Conservation (phyloP, 352 stramenopile genomes). For the Globisporangium lucens region DNA sequence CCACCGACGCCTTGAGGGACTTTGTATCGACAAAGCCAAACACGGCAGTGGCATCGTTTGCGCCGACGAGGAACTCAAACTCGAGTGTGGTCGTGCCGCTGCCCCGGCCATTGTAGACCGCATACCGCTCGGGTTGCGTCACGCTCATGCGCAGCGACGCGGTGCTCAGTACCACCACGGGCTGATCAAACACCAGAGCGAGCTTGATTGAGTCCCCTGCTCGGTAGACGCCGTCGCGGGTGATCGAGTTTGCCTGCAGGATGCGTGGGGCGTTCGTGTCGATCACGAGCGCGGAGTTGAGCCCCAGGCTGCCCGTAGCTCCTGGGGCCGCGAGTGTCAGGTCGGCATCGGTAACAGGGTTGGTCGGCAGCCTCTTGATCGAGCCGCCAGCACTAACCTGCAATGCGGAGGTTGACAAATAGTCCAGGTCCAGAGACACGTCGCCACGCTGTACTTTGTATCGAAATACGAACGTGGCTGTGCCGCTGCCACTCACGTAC, state of each 20-base stretch:
- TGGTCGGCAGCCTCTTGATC: slow-evolving; percentile 53
- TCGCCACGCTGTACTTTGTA: slow-evolving; percentile 65
- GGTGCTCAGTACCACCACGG: slow-evolving; percentile 33
- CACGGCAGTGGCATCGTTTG: slow-evolving; percentile 31
- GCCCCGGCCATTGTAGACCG: slow-evolving; percentile 38
- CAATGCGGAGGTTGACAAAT: slow-evolving; percentile 42
- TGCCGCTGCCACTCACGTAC: slow-evolving; percentile 50
- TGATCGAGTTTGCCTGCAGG: slow-evolving; percentile 40
- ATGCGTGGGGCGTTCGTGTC: slow-evolving; percentile 49
- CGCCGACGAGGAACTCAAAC: slow-evolving; percentile 41
- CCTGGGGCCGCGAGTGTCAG: slow-evolving; percentile 45
- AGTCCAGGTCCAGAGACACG: slow-evolving; percentile 40
- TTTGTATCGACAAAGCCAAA: slow-evolving; percentile 42
- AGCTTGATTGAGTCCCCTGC: slow-evolving; percentile 45
- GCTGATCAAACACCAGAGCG: slow-evolving; percentile 45
- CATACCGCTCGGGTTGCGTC: slow-evolving; percentile 27
- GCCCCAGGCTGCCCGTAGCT: slow-evolving; percentile 35
- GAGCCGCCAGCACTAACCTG: slow-evolving; percentile 21
- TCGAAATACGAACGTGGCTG: slow-evolving; percentile 40
- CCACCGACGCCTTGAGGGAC: slow-evolving; percentile 40
- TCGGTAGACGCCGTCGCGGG: slow-evolving; percentile 59
- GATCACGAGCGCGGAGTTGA: slow-evolving; percentile 33
- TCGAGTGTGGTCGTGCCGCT: slow-evolving; percentile 45
- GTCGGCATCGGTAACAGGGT: slow-evolving; percentile 45
- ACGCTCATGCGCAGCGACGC: slow-evolving; percentile 39